Base-by-base conservation (phyloP, 2,329 filamentous ascomycete genomes). In the Trichoderma polysporum region DNA sequence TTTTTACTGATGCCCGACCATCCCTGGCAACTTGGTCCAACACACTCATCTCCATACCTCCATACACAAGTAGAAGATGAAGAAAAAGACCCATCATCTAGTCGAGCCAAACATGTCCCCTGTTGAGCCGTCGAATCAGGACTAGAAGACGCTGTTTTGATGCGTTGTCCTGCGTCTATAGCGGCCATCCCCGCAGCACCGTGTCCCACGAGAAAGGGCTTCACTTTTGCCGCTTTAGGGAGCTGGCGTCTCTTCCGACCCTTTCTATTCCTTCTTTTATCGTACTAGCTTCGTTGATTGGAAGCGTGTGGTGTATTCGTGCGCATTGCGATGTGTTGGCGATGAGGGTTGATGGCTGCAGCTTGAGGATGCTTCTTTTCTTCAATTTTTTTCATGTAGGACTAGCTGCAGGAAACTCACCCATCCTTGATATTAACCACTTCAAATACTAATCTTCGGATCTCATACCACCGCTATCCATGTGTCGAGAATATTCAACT, bases 141-240 rank as follows among this genome's bases (percentile, higher is more conserved):
- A 53, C 58, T 52, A 35, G 65, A 39, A 22, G 41, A 45, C 27
- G 22, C 59, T 35, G 47, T n/a, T 19, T 17, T 8, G 69, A 70
- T 70, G 69, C 66, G 68, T 70, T 70, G 69, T 69, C 68, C 62
- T 70, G 69, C 69, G 63, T 69, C 33, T 22, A 47, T 19, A 60
- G n/a, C 22, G 47, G 37, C 53, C 47, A 49, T n/a, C 65, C 66
- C 66, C 57, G 45, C 67, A 67, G n/a, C n/a, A 22, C 35, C 19
- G 29, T 52, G n/a, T 54, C 35, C 60, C 4, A 22, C 22, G 50
- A 64, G 50, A 10, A 45, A 15, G 53, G 19, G 45, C 35, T 41
- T 53, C 9, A 19, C 22, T 39, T 9, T 41, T 33, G 47, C 60
- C 60, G 5, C 1, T 45, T 63, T 33, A 13, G 33, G 37, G 8